A percentile compares a stretch with the other conserved stretches of the same genome.
phyloP scores from a whole-genome alignment of 2,329 filamentous ascomycete genomes.

The Nigrospora oryzae region DNA sequence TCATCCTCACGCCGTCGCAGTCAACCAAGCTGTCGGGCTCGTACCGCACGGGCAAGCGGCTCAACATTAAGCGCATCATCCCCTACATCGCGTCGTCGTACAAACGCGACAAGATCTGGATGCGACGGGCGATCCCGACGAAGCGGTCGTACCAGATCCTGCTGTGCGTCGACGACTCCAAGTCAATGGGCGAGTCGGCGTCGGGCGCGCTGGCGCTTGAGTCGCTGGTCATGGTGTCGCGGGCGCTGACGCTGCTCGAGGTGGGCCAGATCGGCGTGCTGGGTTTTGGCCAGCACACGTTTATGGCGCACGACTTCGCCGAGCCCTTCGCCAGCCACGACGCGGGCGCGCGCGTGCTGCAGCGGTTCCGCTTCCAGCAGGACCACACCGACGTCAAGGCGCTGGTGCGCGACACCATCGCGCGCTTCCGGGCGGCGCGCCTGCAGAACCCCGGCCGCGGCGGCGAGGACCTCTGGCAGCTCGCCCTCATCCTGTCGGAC shows the following conservation, averaged over 20 bases:
- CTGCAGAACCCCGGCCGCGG: conserved; percentile 43
- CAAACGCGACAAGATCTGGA: conserved; percentile 99
- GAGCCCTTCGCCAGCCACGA: conserved; percentile 70
- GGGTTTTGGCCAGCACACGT: conserved; percentile 77
- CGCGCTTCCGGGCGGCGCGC: conserved; percentile 72
- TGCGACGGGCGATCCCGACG: conserved; percentile 82
- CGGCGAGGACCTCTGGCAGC: conserved; percentile 78
- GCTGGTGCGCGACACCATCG: conserved; percentile 69
- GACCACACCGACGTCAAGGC: conserved; percentile 77
- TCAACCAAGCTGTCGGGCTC: conserved; percentile 94
- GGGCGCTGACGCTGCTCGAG: conserved; percentile 85
- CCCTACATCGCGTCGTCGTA: conserved; percentile 97
- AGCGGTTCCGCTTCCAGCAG: conserved; percentile 78
- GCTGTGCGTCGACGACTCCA: conserved; percentile 92
- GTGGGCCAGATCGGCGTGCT: conserved; percentile 88
- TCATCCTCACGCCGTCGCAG: conserved; percentile 90
- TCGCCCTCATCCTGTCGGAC: conserved; percentile 88
- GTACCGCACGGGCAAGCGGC: conserved; percentile 93
- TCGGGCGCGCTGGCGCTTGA: conserved; percentile 81
- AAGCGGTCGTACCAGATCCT: conserved; percentile 97
- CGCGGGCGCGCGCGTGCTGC: conserved; percentile 74
- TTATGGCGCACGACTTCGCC: conserved; percentile 78
- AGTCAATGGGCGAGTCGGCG: conserved; percentile 78
- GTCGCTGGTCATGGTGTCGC: conserved; percentile 84
- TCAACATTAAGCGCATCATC: conserved; percentile 99